phyloP scores from a whole-genome alignment of 768 basidiomycete genomes.

The Collybia mongolica region DNA sequence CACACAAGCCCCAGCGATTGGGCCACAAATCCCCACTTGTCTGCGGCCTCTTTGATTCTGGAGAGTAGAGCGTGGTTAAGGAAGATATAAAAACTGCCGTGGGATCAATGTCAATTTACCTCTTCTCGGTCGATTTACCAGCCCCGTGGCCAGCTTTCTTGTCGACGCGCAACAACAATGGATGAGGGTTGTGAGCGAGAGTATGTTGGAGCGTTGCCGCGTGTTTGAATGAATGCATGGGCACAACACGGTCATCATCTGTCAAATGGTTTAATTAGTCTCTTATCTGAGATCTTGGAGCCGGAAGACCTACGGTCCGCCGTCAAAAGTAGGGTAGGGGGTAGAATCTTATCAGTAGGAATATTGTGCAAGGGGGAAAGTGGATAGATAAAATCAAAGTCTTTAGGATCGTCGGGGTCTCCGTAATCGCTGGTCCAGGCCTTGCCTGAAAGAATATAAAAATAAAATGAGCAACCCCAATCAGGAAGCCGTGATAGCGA shows the following conservation, averaged over 20 bases:
- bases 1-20: slow-evolving; percentile 57
- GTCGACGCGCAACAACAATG: slow-evolving; percentile 74
- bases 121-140: slow-evolving; percentile 74
- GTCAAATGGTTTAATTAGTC: slow-evolving; percentile 1
- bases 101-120: slow-evolving; percentile 30
- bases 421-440: slow-evolving; percentile 85
- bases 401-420: slow-evolving; percentile 67
- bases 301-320: slow-evolving; percentile 63
- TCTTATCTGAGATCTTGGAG: not conserved
- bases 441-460: slow-evolving; percentile 39
- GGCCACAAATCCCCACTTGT: slow-evolving; percentile 76
- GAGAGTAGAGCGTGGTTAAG: slow-evolving; percentile 8
- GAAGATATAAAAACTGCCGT: not conserved
- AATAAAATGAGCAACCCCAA: slow-evolving; percentile 7
- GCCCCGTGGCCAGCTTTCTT: slow-evolving; percentile 81
- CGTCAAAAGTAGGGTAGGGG: slow-evolving; percentile 76
- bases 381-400: slow-evolving; percentile 83
- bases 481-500: not conserved
- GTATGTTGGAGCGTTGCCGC: slow-evolving; percentile 75
- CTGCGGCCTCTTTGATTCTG: slow-evolving; percentile 75
- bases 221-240: slow-evolving; percentile 82
- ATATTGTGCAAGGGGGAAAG: slow-evolving; percentile 83
- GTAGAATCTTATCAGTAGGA: slow-evolving; percentile 55
- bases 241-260: slow-evolving; percentile 89
- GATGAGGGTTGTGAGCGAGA: slow-evolving; percentile 64